A percentile compares a stretch with the other conserved stretches of the same genome.
phyloP scores from a whole-genome alignment of 768 basidiomycete genomes.

The Rickenella mellea region DNA sequence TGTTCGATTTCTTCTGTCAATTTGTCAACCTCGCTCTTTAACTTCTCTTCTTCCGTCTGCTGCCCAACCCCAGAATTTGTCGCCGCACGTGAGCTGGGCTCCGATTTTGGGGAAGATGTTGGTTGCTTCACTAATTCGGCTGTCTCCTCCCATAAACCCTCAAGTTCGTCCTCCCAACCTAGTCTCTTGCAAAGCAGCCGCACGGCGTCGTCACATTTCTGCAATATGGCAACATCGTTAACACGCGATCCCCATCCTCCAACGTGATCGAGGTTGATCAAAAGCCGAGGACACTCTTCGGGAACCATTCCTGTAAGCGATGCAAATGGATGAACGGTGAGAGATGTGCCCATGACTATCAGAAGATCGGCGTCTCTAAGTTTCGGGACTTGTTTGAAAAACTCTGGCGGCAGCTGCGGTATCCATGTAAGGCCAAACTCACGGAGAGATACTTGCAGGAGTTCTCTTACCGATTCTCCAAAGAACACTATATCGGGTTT shows the following conservation, averaged over 20 bases:
- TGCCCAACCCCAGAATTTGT: conserved; percentile 13
- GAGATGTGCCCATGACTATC: conserved; percentile 85
- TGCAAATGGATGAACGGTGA: conserved; percentile 84
- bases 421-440: neutral
- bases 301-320: conserved; percentile 54
- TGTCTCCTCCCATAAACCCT: conserved; percentile 46
- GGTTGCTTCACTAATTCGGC: conserved; percentile 18
- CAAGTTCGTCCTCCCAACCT: conserved; percentile 65
- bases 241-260: conserved; percentile 48
- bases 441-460: neutral
- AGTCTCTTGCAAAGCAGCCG: conserved; percentile 52
- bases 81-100: neutral
- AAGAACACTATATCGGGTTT: conserved; percentile 97
- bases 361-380: conserved; percentile 72
- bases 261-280: conserved; percentile 81
- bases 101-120: neutral
- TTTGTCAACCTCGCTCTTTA: conserved; percentile 23
- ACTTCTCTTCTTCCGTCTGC: conserved; percentile 9
- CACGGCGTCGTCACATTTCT: conserved; percentile 64
- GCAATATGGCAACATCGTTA: conserved; percentile 56
- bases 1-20: conserved; percentile 24
- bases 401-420: conserved; percentile 59
- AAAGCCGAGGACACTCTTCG: conserved; percentile 60
- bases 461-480: conserved; percentile 57
- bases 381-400: conserved; percentile 45